phyloP scores from a whole-genome alignment of 2,329 filamentous ascomycete genomes.

The Aspergillus neotritici region DNA sequence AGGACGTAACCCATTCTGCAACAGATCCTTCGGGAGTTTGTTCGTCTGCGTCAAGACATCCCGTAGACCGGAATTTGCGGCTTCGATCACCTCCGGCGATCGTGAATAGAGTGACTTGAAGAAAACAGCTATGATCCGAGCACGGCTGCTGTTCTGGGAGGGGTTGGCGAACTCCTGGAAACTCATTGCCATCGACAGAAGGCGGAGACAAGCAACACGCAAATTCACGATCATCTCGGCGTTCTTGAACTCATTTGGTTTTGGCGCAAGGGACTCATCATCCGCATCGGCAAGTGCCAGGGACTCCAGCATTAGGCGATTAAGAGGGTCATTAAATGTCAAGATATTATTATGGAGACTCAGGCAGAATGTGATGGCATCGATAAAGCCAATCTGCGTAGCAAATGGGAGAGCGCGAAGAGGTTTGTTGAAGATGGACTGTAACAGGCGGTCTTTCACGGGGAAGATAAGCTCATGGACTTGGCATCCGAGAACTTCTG shows the following conservation, averaged over 20 bases:
- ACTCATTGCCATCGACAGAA: conserved; percentile 86
- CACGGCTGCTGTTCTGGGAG: conserved; percentile 57
- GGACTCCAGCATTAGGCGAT: conserved; percentile 86
- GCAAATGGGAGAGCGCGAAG: conserved; percentile 86
- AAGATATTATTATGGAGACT: conserved; percentile 83
- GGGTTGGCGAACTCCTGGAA: conserved; percentile 86
- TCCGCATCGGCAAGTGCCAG: conserved; percentile 89
- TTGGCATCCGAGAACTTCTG: conserved; percentile 68
- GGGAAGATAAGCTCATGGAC: conserved; percentile 85
- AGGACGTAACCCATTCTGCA: conserved; percentile 88
- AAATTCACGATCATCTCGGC: conserved; percentile 89
- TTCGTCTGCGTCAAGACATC: conserved; percentile 81
- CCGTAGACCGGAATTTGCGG: conserved; percentile 84
- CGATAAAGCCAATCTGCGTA: conserved; percentile 96
- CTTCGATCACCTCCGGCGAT: conserved; percentile 84
- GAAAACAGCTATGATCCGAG: conserved; percentile 83
- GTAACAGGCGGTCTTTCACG: conserved; percentile 82
- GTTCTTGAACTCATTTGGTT: conserved; percentile 90
- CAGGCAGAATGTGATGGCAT: conserved; percentile 93
- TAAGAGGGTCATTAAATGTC: conserved; percentile 84
- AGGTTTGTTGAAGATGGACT: conserved; percentile 92
- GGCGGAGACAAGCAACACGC: conserved; percentile 85
- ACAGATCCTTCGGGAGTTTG: conserved; percentile 87
- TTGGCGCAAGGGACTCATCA: conserved; percentile 86
- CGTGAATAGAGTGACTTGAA: conserved; percentile 97